These are phyloP conservation scores for Lentinus brumalis DNA, from an alignment of 768 basidiomycete genomes.

Conservation along the genomic window DNA sequence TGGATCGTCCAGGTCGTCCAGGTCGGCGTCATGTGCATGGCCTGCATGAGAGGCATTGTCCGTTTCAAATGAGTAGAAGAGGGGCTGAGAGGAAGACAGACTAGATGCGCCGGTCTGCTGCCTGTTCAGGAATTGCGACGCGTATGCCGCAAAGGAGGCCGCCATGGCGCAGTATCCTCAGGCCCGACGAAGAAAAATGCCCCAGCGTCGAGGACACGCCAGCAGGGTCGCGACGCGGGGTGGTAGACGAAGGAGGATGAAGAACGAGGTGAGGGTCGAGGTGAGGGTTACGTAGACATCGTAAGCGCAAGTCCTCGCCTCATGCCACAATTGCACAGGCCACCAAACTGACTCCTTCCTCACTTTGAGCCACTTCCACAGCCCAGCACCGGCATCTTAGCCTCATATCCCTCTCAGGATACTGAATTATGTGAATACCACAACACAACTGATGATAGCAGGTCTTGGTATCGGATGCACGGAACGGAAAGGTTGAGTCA, in stretches of 20 bases:
- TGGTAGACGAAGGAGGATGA: not conserved
- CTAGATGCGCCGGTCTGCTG: slow-evolving; percentile 50
- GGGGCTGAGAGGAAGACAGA: slow-evolving; percentile 67
- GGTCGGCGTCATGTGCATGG: slow-evolving; percentile 47
- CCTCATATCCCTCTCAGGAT: not conserved
- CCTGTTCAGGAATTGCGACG: slow-evolving; percentile 76
- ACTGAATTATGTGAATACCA: no score
- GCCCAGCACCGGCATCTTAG: not conserved
- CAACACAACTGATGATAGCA: no score
- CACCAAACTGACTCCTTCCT: slow-evolving; percentile 21
- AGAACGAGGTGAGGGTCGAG: slow-evolving; percentile 13
- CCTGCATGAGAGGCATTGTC: slow-evolving; percentile 65
- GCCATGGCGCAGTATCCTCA: slow-evolving; percentile 39
- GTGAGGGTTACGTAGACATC: slow-evolving; percentile 22
- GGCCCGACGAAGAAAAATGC: not conserved
- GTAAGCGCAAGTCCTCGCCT: slow-evolving; percentile 6
- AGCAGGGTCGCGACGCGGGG: not conserved
- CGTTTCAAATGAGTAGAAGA: slow-evolving; percentile 88
- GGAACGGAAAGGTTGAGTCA: no score
- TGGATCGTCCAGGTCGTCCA: slow-evolving; percentile 77
- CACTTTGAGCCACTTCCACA: not conserved
- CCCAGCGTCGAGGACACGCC: slow-evolving; percentile 6
- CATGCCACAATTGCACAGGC: slow-evolving; percentile 19
- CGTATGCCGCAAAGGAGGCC: slow-evolving; percentile 79
- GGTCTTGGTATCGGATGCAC: no score